These are phyloP conservation scores for Chytridium lagenaria DNA, from an alignment of 371 early-diverging fungal species.

Conservation along the genomic window DNA sequence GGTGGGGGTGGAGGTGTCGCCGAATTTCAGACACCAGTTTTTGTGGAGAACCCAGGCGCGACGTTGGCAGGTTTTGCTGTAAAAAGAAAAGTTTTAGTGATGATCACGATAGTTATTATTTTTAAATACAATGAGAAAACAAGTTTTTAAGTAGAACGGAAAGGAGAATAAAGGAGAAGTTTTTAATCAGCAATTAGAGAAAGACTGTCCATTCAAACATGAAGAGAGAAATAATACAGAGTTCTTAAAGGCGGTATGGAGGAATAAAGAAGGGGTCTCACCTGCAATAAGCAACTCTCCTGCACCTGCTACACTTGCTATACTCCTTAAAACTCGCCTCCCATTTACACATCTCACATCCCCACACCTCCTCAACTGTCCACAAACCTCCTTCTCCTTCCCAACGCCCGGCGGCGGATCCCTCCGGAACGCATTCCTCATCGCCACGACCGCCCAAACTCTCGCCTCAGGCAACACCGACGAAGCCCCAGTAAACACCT, in stretches of 20 bases:
- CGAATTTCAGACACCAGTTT: slow-evolving; percentile 47
- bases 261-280: slow-evolving; percentile 18
- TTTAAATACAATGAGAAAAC: no score
- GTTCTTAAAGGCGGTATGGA: no score
- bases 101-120: no score
- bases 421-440: slow-evolving; percentile 54
- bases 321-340: slow-evolving; percentile 44
- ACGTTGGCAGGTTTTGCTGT: slow-evolving; percentile 43
- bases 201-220: not conserved
- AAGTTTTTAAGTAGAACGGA: no score
- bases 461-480: slow-evolving; percentile 41
- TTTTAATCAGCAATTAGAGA: no score
- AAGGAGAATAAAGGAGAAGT: no score
- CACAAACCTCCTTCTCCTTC: not conserved
- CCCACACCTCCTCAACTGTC: slow-evolving; percentile 43
- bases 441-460: slow-evolving; percentile 46
- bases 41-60: slow-evolving; percentile 43
- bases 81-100: no score
- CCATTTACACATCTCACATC: slow-evolving; percentile 37
- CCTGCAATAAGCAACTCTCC: slow-evolving; percentile 54
- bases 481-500: slow-evolving; percentile 40
- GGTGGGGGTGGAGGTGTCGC: not conserved
- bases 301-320: slow-evolving; percentile 52
- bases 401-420: slow-evolving; percentile 19
- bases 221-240: slow-evolving; percentile 10